Evolutionary conservation across 371 early-diverging fungal species (phyloP).

Genomic region (Basidiobolus heterosporus): DNA sequence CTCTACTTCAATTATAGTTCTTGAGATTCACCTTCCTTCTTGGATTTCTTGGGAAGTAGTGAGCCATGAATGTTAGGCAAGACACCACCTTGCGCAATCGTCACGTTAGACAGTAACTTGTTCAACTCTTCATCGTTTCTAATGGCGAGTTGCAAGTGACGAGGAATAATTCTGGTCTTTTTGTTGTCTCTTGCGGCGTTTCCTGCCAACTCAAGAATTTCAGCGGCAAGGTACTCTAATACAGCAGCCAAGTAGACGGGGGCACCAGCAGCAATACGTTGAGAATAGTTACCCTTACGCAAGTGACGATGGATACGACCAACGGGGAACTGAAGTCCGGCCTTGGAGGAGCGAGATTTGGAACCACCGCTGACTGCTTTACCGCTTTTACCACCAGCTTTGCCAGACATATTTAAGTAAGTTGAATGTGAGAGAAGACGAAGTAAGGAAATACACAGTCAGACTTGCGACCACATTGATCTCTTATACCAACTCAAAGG

Average conservation of each 20-base stretch:
- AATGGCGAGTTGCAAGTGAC: conserved; percentile 82
- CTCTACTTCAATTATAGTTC: conserved; percentile 17
- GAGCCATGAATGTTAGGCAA: conserved; percentile 70
- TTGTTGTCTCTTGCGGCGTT: conserved; percentile 93
- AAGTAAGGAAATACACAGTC: too few species aligned
- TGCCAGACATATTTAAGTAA: conserved; percentile 34
- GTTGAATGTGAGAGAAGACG: neutral
- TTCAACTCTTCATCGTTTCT: conserved; percentile 92
- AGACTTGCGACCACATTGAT: too few species aligned
- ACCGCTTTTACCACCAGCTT: conserved; percentile 41
- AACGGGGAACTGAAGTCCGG: conserved; percentile 89
- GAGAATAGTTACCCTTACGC: conserved; percentile 89
- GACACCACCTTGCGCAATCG: conserved; percentile 78
- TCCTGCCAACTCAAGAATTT: conserved; percentile 91
- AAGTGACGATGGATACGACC: conserved; percentile 92
- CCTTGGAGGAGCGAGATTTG: conserved; percentile 58
- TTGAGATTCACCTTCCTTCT: conserved; percentile 39
- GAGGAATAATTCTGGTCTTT: conserved; percentile 86
- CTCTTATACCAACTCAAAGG: too few species aligned
- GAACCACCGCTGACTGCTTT: conserved; percentile 28
- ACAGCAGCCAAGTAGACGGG: conserved; percentile 91
- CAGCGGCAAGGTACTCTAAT: conserved; percentile 90
- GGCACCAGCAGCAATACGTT: conserved; percentile 86
- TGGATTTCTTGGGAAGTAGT: conserved; percentile 52
- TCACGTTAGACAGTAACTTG: conserved; percentile 80